Base-by-base conservation (phyloP, 345 rosid genomes). In the Murraya koenigii region DNA sequence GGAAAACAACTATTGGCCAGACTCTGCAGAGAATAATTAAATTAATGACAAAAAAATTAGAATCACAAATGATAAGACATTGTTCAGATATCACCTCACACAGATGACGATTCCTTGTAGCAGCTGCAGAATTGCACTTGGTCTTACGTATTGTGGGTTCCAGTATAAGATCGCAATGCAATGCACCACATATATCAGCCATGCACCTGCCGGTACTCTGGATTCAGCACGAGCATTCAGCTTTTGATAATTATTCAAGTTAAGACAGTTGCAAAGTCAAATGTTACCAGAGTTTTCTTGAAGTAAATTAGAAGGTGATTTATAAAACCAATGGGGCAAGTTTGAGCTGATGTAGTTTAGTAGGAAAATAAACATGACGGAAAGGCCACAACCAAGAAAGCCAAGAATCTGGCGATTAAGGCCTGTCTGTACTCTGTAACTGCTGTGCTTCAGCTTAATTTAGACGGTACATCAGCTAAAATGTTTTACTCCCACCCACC, bases 71-170 rank as follows among this genome's bases (percentile, higher is more conserved):
- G 55, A 10, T 30, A 56, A 54, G 5, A 73, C 23, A 26, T 54
- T 26, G 41, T 56, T 77, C 58, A 66, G 69, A 71, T 32, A 23
- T 75, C 72, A 93, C 97, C 97, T 93, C 94, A 74, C 98, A 93
- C 14, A 86, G 80, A 78, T 92, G 97, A 52, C 69, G 77, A 82
- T 89, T 93, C 86, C 87, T 90, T 49, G 91, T 87, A 68, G 86
- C 87, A 76, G 97, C 94, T 23, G 95, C 91, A 36, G 92, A 90
- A 85, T 88, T 92, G 87, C 98, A 92, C 85, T 89, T 92, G 5
- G 88, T 73, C 84, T 88, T 93, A 30, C 72, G 80, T 71, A 75
- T 75, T 22, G 71, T 35, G 7, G 86, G 71, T 54, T 84, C 83
- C 87, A 87, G 80, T 41, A 89, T 80, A 47, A 80, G 79, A 83